Evolutionary conservation across 495 filamentous ascomycete genomes (phyloP).

Genomic region (Podospora sp.): DNA sequence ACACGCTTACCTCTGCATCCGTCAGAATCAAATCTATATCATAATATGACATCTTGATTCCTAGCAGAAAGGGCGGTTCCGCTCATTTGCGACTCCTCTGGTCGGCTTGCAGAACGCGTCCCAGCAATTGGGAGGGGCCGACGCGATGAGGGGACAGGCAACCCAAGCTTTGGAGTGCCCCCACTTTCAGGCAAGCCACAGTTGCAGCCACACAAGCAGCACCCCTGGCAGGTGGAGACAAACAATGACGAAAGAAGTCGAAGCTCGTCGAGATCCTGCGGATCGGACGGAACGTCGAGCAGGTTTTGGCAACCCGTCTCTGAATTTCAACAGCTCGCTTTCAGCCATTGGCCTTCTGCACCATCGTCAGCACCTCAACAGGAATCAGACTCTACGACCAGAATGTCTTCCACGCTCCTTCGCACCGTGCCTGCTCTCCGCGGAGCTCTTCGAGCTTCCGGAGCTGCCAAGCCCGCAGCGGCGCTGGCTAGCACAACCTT

Average conservation of each 20-base stretch:
- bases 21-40: slow-evolving; percentile 92
- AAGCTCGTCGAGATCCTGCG: slow-evolving; percentile 31
- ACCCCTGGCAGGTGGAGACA: slow-evolving; percentile 20
- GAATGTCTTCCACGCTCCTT: slow-evolving; percentile 57
- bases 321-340: neutral
- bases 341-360: slow-evolving; percentile 2
- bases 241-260: slow-evolving; percentile 35
- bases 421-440: slow-evolving; percentile 51
- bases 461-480: slow-evolving; percentile 50
- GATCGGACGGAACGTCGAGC: slow-evolving; percentile 24
- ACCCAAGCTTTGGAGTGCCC: neutral
- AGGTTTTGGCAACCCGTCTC: slow-evolving; percentile 12
- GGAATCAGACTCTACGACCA: slow-evolving; percentile 21
- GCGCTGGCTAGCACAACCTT: slow-evolving; percentile 72
- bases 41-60: slow-evolving; percentile 78
- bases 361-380: slow-evolving; percentile 19
- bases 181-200: neutral
- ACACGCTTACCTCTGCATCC: slow-evolving; percentile 78
- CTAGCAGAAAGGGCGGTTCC: neutral
- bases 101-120: neutral
- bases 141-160: neutral
- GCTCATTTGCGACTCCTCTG: neutral
- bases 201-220: neutral
- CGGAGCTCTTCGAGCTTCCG: slow-evolving; percentile 47
- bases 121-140: neutral